Percentiles rank a stretch among this genome's conserved stretches.
phyloP scores from a whole-genome alignment of 1,139 yeast genomes.

The Kurtzmaniella quercitrusa region DNA sequence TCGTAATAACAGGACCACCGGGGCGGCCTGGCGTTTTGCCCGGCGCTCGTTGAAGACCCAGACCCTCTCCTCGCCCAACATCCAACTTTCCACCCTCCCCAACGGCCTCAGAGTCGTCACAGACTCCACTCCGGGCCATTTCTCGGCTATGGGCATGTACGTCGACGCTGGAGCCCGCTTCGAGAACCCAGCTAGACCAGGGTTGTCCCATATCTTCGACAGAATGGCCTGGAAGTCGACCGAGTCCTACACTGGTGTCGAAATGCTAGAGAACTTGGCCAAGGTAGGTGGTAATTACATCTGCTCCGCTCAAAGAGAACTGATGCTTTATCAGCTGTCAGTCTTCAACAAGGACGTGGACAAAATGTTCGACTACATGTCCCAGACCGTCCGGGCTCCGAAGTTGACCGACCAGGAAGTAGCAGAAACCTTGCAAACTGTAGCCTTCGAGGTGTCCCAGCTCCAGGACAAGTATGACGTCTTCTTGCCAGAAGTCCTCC shows the following conservation, averaged over 20 bases:
- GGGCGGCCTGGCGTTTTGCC: neutral
- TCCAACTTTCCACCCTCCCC: constrained; percentile 49
- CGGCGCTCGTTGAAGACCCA: neutral
- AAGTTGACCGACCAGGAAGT: constrained; percentile 65
- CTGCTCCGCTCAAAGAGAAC: constrained; percentile 90
- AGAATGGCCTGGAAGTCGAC: constrained; percentile 87
- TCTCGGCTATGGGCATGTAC: constrained; percentile 85
- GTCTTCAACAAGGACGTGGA: constrained; percentile 88
- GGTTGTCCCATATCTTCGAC: constrained; percentile 81
- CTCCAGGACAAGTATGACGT: constrained; percentile 82
- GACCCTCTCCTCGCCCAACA: constrained; percentile 18
- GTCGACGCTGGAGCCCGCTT: constrained; percentile 88
- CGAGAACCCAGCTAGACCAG: constrained; percentile 55
- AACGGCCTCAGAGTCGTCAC: constrained; percentile 86
- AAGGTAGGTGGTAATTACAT: constrained; percentile 90
- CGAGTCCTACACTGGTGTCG: constrained; percentile 50
- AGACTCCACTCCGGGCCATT: constrained; percentile 85
- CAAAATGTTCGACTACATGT: constrained; percentile 68
- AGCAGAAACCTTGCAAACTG: constrained; percentile 67
- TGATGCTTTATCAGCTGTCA: constrained; percentile 89
- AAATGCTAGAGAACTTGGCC: constrained; percentile 75
- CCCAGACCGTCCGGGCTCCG: constrained; percentile 81
- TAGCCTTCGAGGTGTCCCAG: constrained; percentile 79
- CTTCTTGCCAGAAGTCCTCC: constrained; percentile 82
- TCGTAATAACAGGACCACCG: neutral